Evolutionary conservation across 352 stramenopile species (phyloP), one percentile per base, ranked within the genome.

Genomic region (Pythium brassicae): DNA sequence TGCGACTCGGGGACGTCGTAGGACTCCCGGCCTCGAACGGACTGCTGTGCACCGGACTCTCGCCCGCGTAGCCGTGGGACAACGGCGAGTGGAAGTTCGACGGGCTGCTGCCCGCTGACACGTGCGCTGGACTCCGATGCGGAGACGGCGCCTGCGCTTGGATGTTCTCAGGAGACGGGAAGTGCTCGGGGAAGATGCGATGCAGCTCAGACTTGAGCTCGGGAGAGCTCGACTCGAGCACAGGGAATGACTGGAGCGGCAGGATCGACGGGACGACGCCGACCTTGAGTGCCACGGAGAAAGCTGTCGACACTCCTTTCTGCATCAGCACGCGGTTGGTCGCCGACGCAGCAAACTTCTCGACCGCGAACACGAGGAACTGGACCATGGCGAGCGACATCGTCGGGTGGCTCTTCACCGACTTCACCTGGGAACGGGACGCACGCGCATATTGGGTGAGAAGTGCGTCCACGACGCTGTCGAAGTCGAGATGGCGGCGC

Each of bases 331-430:
- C 70, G 49, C 82, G 74, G 64, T 89, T 93, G 14, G 79, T 69
- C 3, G 77, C 51, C 26, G 83, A 93, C 4, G 78, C 70, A n/a
- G 83, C 79, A 64, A 91, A 93, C 29, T 93, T 93, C 53, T 93
- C 83, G 12, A 93, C 83, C 8, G 83, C 80, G 55, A 91, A 93
- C 2, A 93, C 79, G 20, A 93, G 69, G 52, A 93, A 93, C 58
- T 93, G 83, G 15, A 93, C 81, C 83, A 93, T 91, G 4, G 80
- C 69, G 19, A 93, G 71, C 17, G 83, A 91, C 59, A 93, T 81
- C 52, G 86, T 83, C 5, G 83, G 80, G 52, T 93, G 83, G 47
- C 83, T 93, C 63, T 89, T 91, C 20, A 93, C 65, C n/a, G 80
- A 91, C 65, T 93, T 93, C 22, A 88, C 77, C 82, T 92, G 42